Evolutionary conservation across 1,139 yeast species (phyloP).

Genomic region (Hansenula sp.): DNA sequence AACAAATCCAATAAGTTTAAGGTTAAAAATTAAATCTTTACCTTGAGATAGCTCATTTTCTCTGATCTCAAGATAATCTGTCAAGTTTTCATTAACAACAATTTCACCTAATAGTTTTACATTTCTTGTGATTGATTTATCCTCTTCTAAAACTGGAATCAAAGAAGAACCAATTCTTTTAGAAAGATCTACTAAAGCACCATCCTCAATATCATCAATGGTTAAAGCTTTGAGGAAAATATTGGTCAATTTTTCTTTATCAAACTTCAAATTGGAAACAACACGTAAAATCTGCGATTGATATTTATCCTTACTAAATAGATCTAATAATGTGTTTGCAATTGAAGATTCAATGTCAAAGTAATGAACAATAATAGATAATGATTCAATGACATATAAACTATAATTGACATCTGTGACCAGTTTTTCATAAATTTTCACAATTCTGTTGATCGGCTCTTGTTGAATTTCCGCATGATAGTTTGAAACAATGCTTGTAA

Average conservation of each 20-base stretch:
- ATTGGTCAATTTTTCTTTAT: slow-evolving; percentile 10
- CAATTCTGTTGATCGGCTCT: slow-evolving; percentile 12
- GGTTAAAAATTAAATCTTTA: slow-evolving; percentile 24
- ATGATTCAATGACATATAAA: slow-evolving; percentile 18
- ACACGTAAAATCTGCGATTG: slow-evolving; percentile 21
- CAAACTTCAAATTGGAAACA: slow-evolving; percentile 17
- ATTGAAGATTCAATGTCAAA: slow-evolving; percentile 15
- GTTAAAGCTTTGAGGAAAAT: slow-evolving; percentile 17
- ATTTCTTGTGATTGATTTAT: slow-evolving; percentile 22
- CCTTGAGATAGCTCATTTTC: slow-evolving; percentile 30
- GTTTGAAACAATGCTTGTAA: slow-evolving; percentile 25
- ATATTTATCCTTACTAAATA: slow-evolving; percentile 13
- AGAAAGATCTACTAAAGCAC: slow-evolving; percentile 22
- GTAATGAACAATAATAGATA: slow-evolving; percentile 15
- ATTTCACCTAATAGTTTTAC: slow-evolving; percentile 40
- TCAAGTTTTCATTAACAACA: slow-evolving; percentile 31
- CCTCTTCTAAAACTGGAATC: slow-evolving; percentile 18
- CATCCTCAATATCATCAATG: slow-evolving; percentile 23
- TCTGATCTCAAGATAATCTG: slow-evolving; percentile 28
- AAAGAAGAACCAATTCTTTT: slow-evolving; percentile 21
- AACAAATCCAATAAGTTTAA: slow-evolving; percentile 21
- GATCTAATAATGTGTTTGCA: slow-evolving; percentile 12
- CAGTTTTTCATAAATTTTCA: slow-evolving; percentile 13
- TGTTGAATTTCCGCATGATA: slow-evolving; percentile 13
- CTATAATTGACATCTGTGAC: slow-evolving; percentile 10